A percentile compares a stretch with the other conserved stretches of the same genome.
Conservation (phyloP, 768 basidiomycete genomes). For the Calvatia gigantea region DNA sequence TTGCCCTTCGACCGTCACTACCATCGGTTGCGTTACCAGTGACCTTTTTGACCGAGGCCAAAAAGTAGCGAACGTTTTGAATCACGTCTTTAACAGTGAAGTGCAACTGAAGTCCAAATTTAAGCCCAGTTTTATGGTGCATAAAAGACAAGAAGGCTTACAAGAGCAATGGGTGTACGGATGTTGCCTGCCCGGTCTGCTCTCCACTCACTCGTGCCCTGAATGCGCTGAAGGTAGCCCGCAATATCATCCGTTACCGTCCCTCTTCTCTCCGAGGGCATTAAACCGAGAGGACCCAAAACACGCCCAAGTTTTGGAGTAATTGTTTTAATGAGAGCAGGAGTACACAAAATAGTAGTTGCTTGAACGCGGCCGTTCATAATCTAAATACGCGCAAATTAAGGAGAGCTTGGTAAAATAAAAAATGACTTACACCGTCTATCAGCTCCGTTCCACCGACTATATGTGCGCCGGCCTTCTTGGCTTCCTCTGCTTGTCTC, state of each 20-base stretch:
- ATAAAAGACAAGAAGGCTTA: conserved; percentile 27
- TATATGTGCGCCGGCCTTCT: conserved; percentile 81
- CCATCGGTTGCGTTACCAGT: conserved; percentile 67
- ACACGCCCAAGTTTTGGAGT: conserved; percentile 74
- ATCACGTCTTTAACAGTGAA: conserved; percentile 75
- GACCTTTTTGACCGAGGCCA: conserved; percentile 68
- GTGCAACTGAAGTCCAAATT: conserved; percentile 46
- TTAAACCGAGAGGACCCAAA: conserved; percentile 86
- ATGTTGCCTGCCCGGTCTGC: conserved; percentile 86
- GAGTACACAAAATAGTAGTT: conserved; percentile 82
- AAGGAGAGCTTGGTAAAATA: neutral
- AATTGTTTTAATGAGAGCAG: conserved; percentile 73
- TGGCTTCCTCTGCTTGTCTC: conserved; percentile 75
- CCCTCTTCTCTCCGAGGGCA: conserved; percentile 93
- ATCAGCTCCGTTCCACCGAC: conserved; percentile 90
- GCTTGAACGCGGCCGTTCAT: conserved; percentile 70
- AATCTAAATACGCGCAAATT: conserved; percentile 41
- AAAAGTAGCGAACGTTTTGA: conserved; percentile 75
- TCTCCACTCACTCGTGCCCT: conserved; percentile 89
- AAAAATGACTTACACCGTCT: conserved; percentile 62
- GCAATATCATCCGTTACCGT: conserved; percentile 90
- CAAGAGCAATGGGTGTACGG: conserved; percentile 76
- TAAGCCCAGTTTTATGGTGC: neutral
- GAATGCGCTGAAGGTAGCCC: conserved; percentile 74
- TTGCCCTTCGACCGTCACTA: conserved; percentile 36